Conservation (phyloP, 2,329 filamentous ascomycete species). For the Pyricularia sp. region DNA sequence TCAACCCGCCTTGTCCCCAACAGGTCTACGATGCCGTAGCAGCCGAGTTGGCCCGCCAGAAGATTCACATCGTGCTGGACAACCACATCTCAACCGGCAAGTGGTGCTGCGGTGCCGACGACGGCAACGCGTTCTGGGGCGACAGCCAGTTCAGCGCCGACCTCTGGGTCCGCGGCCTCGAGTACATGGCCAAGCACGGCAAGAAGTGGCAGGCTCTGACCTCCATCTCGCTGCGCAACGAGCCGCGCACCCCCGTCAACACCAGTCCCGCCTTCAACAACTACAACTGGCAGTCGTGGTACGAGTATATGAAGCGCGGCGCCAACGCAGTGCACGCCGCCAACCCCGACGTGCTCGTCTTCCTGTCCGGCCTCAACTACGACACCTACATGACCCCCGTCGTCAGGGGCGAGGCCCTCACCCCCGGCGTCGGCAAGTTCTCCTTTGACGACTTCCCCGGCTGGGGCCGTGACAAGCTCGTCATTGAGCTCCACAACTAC, state of each 20-base stretch:
- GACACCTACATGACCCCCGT: constrained; percentile 35
- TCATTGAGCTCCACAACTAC: constrained; percentile 42
- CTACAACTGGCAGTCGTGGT: constrained; percentile 40
- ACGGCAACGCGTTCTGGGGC: constrained; percentile 43
- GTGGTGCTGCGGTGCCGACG: constrained; percentile 37
- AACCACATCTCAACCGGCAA: constrained; percentile 39
- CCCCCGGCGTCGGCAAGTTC: constrained; percentile 28
- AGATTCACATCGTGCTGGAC: constrained; percentile 39
- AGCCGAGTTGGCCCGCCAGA: constrained; percentile 35
- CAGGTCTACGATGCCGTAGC: constrained; percentile 46
- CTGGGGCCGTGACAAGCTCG: constrained; percentile 32
- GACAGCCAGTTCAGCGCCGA: constrained; percentile 41
- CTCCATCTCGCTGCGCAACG: constrained; percentile 33
- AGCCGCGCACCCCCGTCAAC: constrained; percentile 25
- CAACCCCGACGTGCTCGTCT: constrained; percentile 35
- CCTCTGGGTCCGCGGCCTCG: constrained; percentile 43
- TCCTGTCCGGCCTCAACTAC: constrained; percentile 40
- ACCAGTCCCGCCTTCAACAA: constrained; percentile 14
- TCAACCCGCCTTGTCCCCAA: constrained; percentile 15
- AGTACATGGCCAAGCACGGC: constrained; percentile 40
- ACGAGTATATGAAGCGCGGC: constrained; percentile 30
- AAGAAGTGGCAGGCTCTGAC: constrained; percentile 29
- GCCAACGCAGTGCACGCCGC: constrained; percentile 31
- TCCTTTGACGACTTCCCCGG: constrained; percentile 25
- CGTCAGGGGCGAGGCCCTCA: constrained; percentile 29